A percentile compares a stretch with the other conserved stretches of the same genome.
phyloP scores from a whole-genome alignment of 208 protist genomes.

The Crithidia acanthocephali region DNA sequence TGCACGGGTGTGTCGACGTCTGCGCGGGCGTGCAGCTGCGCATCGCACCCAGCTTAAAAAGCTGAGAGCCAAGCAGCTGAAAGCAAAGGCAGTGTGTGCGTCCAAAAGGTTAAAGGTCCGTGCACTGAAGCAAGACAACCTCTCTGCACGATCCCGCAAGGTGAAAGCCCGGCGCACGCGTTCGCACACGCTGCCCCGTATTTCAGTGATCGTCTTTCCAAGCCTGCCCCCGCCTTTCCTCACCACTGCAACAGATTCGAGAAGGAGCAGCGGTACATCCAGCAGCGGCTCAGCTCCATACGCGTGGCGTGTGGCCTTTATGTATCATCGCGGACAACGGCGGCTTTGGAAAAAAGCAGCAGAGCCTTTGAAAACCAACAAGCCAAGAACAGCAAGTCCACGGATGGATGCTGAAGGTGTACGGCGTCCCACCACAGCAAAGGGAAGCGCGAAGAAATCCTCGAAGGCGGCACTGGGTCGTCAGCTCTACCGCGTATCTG shows the following conservation, averaged over 20 bases:
- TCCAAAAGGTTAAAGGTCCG: too few relatives aligned
- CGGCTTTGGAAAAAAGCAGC: background rate
- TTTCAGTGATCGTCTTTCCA: constrained; percentile 18
- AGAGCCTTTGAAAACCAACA: background rate
- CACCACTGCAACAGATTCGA: background rate
- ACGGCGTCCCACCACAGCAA: background rate
- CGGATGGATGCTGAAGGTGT: too few relatives aligned
- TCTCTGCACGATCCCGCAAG: too few relatives aligned
- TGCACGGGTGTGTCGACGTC: constrained; percentile 11
- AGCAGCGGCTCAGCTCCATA: background rate
- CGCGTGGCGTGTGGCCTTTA: constrained; percentile 23
- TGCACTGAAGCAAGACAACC: background rate
- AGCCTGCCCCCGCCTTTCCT: constrained; percentile 29
- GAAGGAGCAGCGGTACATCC: background rate
- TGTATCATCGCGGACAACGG: constrained; percentile 1
- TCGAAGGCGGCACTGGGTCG: background rate
- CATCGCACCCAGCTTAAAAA: background rate
- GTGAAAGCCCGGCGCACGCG: background rate
- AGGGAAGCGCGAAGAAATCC: background rate
- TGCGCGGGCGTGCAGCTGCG: background rate
- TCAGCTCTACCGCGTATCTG: constrained; percentile 5
- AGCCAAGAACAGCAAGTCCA: background rate
- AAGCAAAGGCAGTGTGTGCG: background rate
- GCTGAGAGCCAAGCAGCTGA: background rate
- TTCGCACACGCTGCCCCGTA: background rate